Evolutionary conservation across 1,284 basidiomycete species (phyloP).

Genomic region (Cutaneotrichosporon mucoides): DNA sequence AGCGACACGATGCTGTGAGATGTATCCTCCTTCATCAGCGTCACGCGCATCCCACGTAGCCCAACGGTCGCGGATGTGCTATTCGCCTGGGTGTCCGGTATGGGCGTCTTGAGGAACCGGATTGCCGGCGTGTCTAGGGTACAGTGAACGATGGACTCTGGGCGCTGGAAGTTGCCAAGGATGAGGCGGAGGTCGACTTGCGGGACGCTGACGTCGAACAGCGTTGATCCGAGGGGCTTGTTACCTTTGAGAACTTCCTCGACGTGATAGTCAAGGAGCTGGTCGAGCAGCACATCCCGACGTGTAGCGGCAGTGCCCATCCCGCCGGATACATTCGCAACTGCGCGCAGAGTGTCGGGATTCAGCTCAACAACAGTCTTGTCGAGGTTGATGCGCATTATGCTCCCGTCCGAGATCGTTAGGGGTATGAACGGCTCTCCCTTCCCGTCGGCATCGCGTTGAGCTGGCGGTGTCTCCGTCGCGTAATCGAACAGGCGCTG

Average conservation of each 20-base stretch:
- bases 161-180: slow-evolving; percentile 5
- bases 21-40: slow-evolving; percentile 3
- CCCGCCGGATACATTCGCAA: not conserved
- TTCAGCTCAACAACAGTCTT: slow-evolving; percentile 14
- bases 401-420: slow-evolving; percentile 11
- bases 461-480: not conserved
- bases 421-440: slow-evolving; percentile 4
- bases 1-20: slow-evolving; percentile 4
- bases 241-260: slow-evolving; percentile 6
- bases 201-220: slow-evolving; percentile 12
- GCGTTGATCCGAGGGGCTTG: not conserved
- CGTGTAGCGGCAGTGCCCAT: not conserved
- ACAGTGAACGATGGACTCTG: slow-evolving; percentile 3
- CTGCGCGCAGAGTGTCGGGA: slow-evolving; percentile 6
- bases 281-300: slow-evolving; percentile 11
- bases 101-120: slow-evolving; percentile 9
- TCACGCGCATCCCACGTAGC: not conserved
- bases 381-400: slow-evolving; percentile 9
- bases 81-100: not conserved
- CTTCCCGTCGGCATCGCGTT: not conserved
- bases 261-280: slow-evolving; percentile 11
- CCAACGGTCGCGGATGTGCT: not conserved
- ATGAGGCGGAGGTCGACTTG: slow-evolving; percentile 12
- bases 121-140: not conserved
- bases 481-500: slow-evolving; percentile 3